phyloP scores from a whole-genome alignment of 2,329 filamentous ascomycete species.

The Penicillium expansum region DNA sequence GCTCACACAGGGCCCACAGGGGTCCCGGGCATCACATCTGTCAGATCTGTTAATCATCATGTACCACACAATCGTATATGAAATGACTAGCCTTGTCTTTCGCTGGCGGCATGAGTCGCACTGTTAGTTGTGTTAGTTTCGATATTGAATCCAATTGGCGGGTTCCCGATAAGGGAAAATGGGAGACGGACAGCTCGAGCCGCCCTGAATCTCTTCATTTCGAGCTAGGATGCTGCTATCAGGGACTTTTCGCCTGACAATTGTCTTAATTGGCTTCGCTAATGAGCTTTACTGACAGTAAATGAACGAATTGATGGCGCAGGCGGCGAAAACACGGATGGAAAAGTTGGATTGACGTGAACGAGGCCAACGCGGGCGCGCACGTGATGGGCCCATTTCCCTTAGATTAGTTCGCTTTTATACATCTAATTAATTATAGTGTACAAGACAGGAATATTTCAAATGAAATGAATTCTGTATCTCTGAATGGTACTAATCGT shows the following conservation, averaged over 20 bases:
- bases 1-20: conserved; percentile 7
- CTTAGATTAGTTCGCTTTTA: too few relatives aligned
- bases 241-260: neutral
- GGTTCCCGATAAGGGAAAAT: neutral
- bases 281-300: neutral
- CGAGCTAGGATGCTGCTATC: neutral
- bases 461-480: too few relatives aligned
- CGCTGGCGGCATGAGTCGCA: conserved; percentile 12
- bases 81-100: conserved; percentile 7
- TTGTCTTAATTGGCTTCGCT: neutral
- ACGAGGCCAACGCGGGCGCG: neutral
- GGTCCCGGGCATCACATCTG: conserved; percentile 9
- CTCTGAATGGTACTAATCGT: too few relatives aligned
- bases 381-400: too few relatives aligned
- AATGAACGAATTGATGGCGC: neutral
- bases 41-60: neutral
- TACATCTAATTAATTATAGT: too few relatives aligned
- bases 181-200: conserved; percentile 7
- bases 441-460: too few relatives aligned
- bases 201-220: conserved; percentile 10
- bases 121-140: neutral
- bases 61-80: neutral
- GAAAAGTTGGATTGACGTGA: neutral
- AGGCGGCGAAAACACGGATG: neutral
- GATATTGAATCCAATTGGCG: neutral